Conservation (phyloP, 1,139 yeast genomes). For the Yamadazyma buinensis region DNA sequence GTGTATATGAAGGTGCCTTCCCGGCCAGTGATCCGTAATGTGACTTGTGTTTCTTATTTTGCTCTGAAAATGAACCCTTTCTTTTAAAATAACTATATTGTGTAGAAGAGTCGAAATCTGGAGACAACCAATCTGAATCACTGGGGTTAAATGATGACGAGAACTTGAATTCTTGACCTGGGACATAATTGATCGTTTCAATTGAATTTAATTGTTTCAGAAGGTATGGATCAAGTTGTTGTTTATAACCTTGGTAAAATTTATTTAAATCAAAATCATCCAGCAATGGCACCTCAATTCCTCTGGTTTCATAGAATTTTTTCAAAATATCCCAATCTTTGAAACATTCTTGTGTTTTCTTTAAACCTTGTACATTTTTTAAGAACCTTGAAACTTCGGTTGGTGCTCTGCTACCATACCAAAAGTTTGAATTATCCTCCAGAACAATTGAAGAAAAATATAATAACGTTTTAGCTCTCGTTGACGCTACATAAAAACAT, state of each 20-base stretch:
- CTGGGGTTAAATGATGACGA: no score
- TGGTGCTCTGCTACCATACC: constrained; percentile 15
- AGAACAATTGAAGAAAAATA: constrained; percentile 35
- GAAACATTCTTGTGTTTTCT: constrained; percentile 18
- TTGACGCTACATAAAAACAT: constrained; percentile 81
- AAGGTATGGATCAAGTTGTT: constrained; percentile 8
- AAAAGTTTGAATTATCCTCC: constrained; percentile 13
- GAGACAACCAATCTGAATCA: no score
- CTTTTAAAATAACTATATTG: no score
- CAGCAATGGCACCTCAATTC: constrained; percentile 7
- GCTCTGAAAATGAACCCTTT: no score
- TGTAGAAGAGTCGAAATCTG: no score
- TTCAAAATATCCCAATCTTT: constrained; percentile 12
- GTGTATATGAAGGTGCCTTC: constrained; percentile 3
- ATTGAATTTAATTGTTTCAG: constrained; percentile 1
- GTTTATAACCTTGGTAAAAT: constrained; percentile 45
- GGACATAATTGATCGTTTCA: constrained; percentile 2
- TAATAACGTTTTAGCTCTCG: constrained; percentile 63
- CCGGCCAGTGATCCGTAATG: background rate
- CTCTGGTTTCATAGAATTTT: constrained; percentile 17
- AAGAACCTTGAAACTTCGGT: constrained; percentile 32
- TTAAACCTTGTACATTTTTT: constrained; percentile 16
- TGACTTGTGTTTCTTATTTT: background rate
- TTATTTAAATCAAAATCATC: constrained; percentile 58
- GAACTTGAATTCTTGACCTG: background rate